These are phyloP conservation scores for Penicillium sp. DNA, from an alignment of 2,329 filamentous ascomycete species.

Conservation along the genomic window DNA sequence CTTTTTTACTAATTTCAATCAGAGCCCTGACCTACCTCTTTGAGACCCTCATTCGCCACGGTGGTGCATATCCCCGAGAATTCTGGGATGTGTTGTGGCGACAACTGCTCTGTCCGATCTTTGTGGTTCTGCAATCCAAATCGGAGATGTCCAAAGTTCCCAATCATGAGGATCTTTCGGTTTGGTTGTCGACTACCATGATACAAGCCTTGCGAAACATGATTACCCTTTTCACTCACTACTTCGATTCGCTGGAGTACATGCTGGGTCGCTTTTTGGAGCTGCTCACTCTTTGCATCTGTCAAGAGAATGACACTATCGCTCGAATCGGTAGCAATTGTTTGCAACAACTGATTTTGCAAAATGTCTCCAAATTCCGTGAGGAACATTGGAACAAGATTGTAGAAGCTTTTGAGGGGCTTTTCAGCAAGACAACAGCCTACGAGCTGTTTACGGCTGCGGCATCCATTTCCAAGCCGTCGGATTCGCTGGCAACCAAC, in stretches of 20 bases:
- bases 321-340: conserved; percentile 98
- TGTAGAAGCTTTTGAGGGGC: conserved; percentile 88
- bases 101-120: conserved; percentile 94
- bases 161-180: conserved; percentile 93
- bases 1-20: conserved; percentile 7
- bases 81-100: conserved; percentile 99
- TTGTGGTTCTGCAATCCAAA: conserved; percentile 93
- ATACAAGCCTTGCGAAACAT: conserved; percentile 97
- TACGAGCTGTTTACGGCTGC: conserved; percentile 91
- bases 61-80: conserved; percentile 81
- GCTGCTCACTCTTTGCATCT: conserved; percentile 89
- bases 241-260: conserved; percentile 91
- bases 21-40: conserved; percentile 92
- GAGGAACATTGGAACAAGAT: conserved; percentile 88
- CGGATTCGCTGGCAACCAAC: conserved; percentile 25
- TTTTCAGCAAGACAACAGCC: conserved; percentile 91
- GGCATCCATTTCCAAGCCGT: conserved; percentile 43
- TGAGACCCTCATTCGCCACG: conserved; percentile 82
- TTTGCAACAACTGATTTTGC: conserved; percentile 88
- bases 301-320: conserved; percentile 97
- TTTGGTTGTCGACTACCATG: conserved; percentile 99
- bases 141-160: conserved; percentile 94
- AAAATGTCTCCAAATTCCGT: conserved; percentile 90
- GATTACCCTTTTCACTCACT: conserved; percentile 98
- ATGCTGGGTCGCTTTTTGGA: conserved; percentile 98